Evolutionary conservation across 352 stramenopile species (phyloP).

Genomic region (Globisporangium barbulae): DNA sequence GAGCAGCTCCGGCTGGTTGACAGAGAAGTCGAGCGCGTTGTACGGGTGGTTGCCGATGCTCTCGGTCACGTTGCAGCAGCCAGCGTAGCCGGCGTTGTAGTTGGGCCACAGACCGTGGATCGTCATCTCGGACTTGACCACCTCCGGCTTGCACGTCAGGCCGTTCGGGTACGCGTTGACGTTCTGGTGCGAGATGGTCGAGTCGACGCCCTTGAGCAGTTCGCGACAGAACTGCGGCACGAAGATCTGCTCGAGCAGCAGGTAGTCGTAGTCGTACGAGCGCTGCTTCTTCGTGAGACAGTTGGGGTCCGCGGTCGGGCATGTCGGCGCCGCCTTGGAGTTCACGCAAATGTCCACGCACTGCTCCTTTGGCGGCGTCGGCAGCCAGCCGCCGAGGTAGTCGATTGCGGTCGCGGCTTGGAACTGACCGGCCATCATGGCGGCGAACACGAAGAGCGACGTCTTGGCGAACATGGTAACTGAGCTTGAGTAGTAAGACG

Average conservation of each 20-base stretch:
- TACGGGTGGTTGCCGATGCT: conserved; percentile 54
- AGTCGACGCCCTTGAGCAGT: conserved; percentile 59
- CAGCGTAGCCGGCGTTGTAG: conserved; percentile 63
- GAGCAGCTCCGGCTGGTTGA: conserved; percentile 46
- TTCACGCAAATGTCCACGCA: too few relatives aligned
- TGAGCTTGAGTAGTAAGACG: not conserved
- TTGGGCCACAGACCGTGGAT: conserved; percentile 76
- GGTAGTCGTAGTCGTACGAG: conserved; percentile 70
- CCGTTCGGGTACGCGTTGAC: conserved; percentile 58
- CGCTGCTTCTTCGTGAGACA: conserved; percentile 62
- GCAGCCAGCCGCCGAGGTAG: too few relatives aligned
- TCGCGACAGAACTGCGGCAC: conserved; percentile 80
- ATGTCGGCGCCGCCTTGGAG: conserved; percentile 27
- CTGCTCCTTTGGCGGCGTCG: too few relatives aligned
- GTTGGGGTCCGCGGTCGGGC: conserved; percentile 42
- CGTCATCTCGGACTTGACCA: conserved; percentile 46
- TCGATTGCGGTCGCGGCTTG: not conserved
- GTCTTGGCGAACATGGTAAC: conserved; percentile 16
- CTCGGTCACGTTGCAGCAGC: conserved; percentile 60
- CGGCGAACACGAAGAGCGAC: conserved; percentile 13
- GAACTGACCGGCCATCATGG: conserved; percentile 8
- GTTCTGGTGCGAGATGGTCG: conserved; percentile 69
- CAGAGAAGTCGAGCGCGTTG: conserved; percentile 37
- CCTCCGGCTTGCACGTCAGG: conserved; percentile 34
- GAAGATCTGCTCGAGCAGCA: conserved; percentile 75